Base-by-base conservation (phyloP, 257 asterid species). In the Capsicum chinense region DNA sequence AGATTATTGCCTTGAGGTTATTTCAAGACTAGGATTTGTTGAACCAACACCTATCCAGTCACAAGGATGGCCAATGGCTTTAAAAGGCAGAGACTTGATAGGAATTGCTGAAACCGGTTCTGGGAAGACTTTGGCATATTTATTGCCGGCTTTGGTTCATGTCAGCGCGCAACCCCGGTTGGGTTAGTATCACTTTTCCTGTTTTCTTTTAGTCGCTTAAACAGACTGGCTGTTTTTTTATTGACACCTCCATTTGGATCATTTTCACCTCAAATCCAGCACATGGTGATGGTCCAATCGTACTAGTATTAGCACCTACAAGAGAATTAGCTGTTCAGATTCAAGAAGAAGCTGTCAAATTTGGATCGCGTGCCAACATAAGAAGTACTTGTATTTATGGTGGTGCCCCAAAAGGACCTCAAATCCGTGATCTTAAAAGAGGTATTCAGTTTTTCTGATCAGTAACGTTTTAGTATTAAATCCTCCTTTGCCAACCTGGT, bases 41-140 rank as follows among this genome's bases (percentile, higher is more conserved):
- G 98, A 95, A 89, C 99, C 99, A 6, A 94, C 99, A 26, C 92
- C 99, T 42, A 95, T 95, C 76, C 99, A 95, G 79, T 87, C 99
- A 44, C 99, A 95, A 87, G 98, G 99, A 84, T 95, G 98, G 99
- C 99, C 98, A 3, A 95, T 95, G 98, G 98, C 99, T 79, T 90
- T 95, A 87, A 94, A 88, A 88, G 99, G 99, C 44, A 92, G 99
- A 79, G 98, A 95, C 90, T 88, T 95, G 19, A 83, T 95, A 69
- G 99, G 98, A 88, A 94, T 95, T 82, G 99, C 99, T 17, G 99
- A 95, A 90, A 95, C 99, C 64, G 99, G 99, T 88, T 95, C 99
- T 58, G 99, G 99, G 63, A 95, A 95, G 87, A 95, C 98, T 67
- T 85, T 95, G 91, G 91, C 99, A 2, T 95, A 95, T 88, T 83